Conservation (phyloP, 1,139 yeast species). For the Williopsis jadinii region DNA sequence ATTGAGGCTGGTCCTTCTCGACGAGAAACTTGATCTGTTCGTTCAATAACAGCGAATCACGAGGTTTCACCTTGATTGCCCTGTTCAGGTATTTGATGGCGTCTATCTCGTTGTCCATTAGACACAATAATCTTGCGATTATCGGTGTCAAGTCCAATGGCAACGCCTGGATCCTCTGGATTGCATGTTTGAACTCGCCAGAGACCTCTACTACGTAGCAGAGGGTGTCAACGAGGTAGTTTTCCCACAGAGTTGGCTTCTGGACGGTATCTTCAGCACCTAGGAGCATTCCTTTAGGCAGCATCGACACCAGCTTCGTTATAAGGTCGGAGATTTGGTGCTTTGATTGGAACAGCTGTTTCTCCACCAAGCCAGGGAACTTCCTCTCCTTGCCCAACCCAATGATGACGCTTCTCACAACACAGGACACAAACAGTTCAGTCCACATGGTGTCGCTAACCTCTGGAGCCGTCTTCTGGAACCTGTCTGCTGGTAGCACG, state of each 20-base stretch:
- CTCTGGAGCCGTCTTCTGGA: slow-evolving; percentile 18
- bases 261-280: slow-evolving; percentile 63
- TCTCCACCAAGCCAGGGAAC: slow-evolving; percentile 45
- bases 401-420: slow-evolving; percentile 65
- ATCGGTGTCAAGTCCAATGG: slow-evolving; percentile 44
- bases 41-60: slow-evolving; percentile 50
- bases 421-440: slow-evolving; percentile 71
- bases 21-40: slow-evolving; percentile 72
- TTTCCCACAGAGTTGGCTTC: slow-evolving; percentile 60
- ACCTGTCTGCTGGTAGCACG: slow-evolving; percentile 29
- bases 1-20: slow-evolving; percentile 54
- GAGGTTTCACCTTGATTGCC: slow-evolving; percentile 45
- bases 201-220: slow-evolving; percentile 59
- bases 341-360: slow-evolving; percentile 36
- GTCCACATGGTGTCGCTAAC: slow-evolving; percentile 50
- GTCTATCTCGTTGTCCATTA: slow-evolving; percentile 61
- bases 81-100: slow-evolving; percentile 60
- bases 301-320: slow-evolving; percentile 50
- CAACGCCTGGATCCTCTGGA: slow-evolving; percentile 42
- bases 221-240: slow-evolving; percentile 73
- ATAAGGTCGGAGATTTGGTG: slow-evolving; percentile 50
- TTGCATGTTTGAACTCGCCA: slow-evolving; percentile 53
- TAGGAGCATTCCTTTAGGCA: slow-evolving; percentile 57
- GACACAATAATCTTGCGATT: slow-evolving; percentile 43
- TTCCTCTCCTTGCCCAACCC: slow-evolving; percentile 60